These are phyloP conservation scores for Quillaja saponaria DNA, from an alignment of 306 rosid species.

Conservation along the genomic window DNA sequence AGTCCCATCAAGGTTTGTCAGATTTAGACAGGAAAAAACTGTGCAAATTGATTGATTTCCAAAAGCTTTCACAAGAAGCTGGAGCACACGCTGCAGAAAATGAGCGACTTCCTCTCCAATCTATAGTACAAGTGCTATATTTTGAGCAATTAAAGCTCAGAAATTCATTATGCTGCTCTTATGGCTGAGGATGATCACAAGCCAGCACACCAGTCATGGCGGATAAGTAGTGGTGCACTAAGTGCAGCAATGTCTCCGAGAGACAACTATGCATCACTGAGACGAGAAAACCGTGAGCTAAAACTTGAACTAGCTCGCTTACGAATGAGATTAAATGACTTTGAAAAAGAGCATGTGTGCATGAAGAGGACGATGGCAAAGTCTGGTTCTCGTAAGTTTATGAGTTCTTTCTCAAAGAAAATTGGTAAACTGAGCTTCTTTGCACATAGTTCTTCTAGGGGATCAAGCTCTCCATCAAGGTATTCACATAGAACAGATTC, in stretches of 20 bases:
- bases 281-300: slow-evolving; percentile 97
- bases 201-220: slow-evolving; percentile 93
- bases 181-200: slow-evolving; percentile 74
- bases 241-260: slow-evolving; percentile 99
- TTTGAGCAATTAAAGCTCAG: slow-evolving; percentile 92
- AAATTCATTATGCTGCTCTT: slow-evolving; percentile 65
- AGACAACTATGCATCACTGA: slow-evolving; percentile 91
- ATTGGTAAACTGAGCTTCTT: slow-evolving; percentile 72
- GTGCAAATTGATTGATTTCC: slow-evolving; percentile 86
- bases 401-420: slow-evolving; percentile 86
- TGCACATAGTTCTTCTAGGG: slow-evolving; percentile 81
- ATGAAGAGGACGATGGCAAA: slow-evolving; percentile 97
- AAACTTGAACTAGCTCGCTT: slow-evolving; percentile 89
- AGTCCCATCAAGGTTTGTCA: slow-evolving; percentile 91
- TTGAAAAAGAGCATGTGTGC: slow-evolving; percentile 95
- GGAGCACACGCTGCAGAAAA: slow-evolving; percentile 99
- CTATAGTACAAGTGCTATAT: slow-evolving; percentile 92
- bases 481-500: slow-evolving; percentile 92
- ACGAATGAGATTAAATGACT: slow-evolving; percentile 90
- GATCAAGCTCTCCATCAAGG: slow-evolving; percentile 85
- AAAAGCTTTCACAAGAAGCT: slow-evolving; percentile 93
- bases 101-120: slow-evolving; percentile 94
- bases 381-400: slow-evolving; percentile 80
- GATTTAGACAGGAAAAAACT: slow-evolving; percentile 82
- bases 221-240: slow-evolving; percentile 91